These are phyloP conservation scores for Hibiscus trionum DNA, from an alignment of 345 rosid genomes.

Conservation along the genomic window DNA sequence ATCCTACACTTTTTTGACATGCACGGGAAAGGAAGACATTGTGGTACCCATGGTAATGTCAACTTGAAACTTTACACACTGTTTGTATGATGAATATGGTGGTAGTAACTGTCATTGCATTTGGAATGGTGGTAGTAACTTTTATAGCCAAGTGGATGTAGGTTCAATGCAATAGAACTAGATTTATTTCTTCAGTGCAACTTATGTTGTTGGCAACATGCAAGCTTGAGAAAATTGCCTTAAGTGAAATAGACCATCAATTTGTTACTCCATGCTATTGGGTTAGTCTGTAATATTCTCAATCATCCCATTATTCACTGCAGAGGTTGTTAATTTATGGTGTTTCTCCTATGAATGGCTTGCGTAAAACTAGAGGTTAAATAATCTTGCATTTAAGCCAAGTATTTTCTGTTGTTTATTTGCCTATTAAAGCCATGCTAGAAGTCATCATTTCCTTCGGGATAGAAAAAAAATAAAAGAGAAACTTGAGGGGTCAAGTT, in stretches of 20 bases:
- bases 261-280: background rate
- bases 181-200: background rate
- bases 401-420: background rate
- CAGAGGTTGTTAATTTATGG: background rate
- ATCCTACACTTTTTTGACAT: constrained; percentile 85
- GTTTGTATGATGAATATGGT: background rate
- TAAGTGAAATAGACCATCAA: background rate
- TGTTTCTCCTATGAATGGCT: background rate
- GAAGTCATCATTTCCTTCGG: background rate
- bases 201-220: background rate
- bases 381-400: background rate
- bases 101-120: background rate
- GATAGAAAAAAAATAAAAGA: background rate
- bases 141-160: background rate
- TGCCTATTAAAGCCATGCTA: background rate
- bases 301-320: background rate
- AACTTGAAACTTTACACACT: background rate
- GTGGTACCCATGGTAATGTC: constrained; percentile 88
- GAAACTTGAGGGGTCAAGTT: background rate
- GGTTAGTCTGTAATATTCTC: background rate
- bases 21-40: constrained; percentile 88
- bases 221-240: background rate
- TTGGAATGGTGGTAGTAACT: background rate
- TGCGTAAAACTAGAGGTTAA: background rate
- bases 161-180: background rate